phyloP scores from a whole-genome alignment of 1,139 yeast species.

The Zygoascus sp. region DNA sequence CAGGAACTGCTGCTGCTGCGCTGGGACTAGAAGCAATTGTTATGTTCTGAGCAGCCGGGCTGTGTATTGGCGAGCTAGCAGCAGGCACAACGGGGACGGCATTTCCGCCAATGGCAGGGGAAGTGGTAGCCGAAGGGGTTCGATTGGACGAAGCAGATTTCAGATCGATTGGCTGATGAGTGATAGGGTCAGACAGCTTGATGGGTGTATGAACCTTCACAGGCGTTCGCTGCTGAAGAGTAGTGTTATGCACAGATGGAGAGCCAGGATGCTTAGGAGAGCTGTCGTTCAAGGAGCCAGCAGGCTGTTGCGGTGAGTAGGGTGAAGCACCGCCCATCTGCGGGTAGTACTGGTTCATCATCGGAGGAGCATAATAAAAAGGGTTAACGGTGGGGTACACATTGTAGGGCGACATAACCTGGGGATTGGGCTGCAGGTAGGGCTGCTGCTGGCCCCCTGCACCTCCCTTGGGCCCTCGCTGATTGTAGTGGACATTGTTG shows the following conservation, averaged over 20 bases:
- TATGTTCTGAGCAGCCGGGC: constrained; percentile 8
- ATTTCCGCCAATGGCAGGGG: constrained; percentile 14
- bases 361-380: constrained; percentile 9
- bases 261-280: constrained; percentile 13
- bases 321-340: constrained; percentile 6
- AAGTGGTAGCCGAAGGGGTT: constrained; percentile 13
- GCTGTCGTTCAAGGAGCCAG: constrained; percentile 4
- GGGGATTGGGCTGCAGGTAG: constrained; percentile 9
- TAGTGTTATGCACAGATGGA: constrained; percentile 13
- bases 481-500: constrained; percentile 10
- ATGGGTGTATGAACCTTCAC: constrained; percentile 25
- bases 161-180: constrained; percentile 29
- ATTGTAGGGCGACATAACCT: constrained; percentile 11
- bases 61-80: constrained; percentile 9
- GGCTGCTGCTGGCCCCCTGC: constrained; percentile 7
- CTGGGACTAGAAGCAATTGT: constrained; percentile 14
- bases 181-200: constrained; percentile 28
- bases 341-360: constrained; percentile 8
- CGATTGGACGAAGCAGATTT: constrained; percentile 10
- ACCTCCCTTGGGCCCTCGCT: constrained; percentile 11
- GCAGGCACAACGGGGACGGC: constrained; percentile 5
- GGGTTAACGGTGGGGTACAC: constrained; percentile 5
- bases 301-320: constrained; percentile 4
- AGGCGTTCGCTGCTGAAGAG: constrained; percentile 14
- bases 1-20: constrained; percentile 11